Percentiles rank a stretch among this genome's conserved stretches.
Conservation (phyloP, 2,329 filamentous ascomycete species). For the Mollisiaceae sp. region DNA sequence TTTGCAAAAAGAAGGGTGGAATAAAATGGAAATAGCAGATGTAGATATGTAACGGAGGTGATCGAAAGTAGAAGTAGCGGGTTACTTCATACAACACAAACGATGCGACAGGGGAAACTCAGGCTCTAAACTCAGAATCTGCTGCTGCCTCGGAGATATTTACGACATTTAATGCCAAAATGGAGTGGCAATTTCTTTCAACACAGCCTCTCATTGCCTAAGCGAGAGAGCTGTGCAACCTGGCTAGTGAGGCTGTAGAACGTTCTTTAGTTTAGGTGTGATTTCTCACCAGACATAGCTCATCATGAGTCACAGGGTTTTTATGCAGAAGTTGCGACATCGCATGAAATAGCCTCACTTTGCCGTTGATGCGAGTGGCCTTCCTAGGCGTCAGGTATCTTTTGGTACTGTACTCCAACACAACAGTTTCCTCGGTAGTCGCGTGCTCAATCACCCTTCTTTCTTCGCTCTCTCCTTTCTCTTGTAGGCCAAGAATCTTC, state of each 20-base stretch:
- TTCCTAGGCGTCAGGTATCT: not conserved
- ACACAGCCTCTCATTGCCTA: not conserved
- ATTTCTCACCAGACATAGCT: not conserved
- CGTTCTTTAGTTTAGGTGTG: not conserved
- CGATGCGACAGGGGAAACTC: no score
- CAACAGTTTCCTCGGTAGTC: not conserved
- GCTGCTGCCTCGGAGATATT: not conserved
- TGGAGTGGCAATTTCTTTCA: not conserved
- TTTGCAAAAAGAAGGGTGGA: not conserved
- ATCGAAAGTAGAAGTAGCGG: not conserved
- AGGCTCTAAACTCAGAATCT: not conserved
- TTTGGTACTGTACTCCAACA: conserved; percentile 9
- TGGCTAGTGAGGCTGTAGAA: not conserved
- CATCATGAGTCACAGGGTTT: not conserved
- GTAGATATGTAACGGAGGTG: not conserved
- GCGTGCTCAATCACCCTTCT: conserved; percentile 9
- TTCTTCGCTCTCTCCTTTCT: conserved; percentile 40
- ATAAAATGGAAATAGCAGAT: not conserved
- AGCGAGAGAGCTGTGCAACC: not conserved
- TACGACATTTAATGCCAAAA: not conserved
- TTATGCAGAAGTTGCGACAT: not conserved
- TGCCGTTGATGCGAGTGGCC: not conserved
- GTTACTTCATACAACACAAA: not conserved
- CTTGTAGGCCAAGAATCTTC: conserved; percentile 69
- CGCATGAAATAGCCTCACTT: not conserved